Evolutionary conservation across 2,329 filamentous ascomycete species (phyloP).

Genomic region (Pseudopyricularia cyperi): DNA sequence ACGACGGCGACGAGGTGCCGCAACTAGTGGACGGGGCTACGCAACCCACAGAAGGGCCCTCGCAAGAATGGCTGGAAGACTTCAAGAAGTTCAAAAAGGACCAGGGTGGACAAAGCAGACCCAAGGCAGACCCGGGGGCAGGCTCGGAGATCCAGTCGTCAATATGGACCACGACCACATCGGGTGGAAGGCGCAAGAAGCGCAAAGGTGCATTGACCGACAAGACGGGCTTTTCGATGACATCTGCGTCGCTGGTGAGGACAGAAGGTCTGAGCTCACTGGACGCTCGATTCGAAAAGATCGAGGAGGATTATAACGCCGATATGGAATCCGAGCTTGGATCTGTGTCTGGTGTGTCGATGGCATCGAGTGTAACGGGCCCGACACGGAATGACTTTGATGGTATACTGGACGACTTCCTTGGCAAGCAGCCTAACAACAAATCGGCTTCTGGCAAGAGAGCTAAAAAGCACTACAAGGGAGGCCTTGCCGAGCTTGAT

Average conservation of each 20-base stretch:
- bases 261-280: conserved; percentile 78
- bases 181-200: conserved; percentile 79
- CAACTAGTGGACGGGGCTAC: conserved; percentile 31
- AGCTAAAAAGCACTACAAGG: conserved; percentile 54
- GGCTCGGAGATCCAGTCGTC: conserved; percentile 56
- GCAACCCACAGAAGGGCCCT: conserved; percentile 43
- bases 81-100: conserved; percentile 93
- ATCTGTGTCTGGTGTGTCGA: conserved; percentile 48
- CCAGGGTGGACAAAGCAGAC: conserved; percentile 34
- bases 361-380: conserved; percentile 53
- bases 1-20: conserved; percentile 26
- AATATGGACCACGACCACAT: conserved; percentile 62
- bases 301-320: conserved; percentile 63
- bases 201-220: conserved; percentile 87
- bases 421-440: conserved; percentile 52
- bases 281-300: conserved; percentile 81
- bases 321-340: conserved; percentile 31
- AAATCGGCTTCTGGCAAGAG: conserved; percentile 52
- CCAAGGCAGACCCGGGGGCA: conserved; percentile 11
- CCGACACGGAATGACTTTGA: conserved; percentile 71
- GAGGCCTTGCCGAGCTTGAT: conserved; percentile 75
- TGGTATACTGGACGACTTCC: conserved; percentile 83
- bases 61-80: conserved; percentile 79
- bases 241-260: conserved; percentile 86
- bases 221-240: conserved; percentile 87